Evolutionary conservation across 2,329 filamentous ascomycete species (phyloP).

Genomic region (Colletotrichum gigasporum): DNA sequence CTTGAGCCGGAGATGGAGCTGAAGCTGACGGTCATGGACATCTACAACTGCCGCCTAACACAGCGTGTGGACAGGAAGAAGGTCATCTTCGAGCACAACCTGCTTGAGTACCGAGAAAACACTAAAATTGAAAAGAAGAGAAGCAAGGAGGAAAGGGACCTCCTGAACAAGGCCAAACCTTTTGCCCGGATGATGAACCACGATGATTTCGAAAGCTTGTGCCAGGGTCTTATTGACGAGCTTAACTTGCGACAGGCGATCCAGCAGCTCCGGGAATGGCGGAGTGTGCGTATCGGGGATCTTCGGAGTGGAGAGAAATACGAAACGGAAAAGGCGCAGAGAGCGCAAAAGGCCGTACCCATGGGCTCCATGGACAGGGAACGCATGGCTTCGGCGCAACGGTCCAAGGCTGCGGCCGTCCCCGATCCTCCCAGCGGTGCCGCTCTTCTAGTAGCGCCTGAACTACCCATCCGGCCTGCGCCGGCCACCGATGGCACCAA

Average conservation of each 20-base stretch:
- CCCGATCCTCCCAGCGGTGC: constrained; percentile 80
- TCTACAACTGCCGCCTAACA: constrained; percentile 93
- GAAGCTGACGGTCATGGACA: constrained; percentile 97
- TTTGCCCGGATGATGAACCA: constrained; percentile 98
- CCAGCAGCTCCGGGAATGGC: constrained; percentile 91
- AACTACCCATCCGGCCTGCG: constrained; percentile 72
- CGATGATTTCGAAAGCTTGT: constrained; percentile 87
- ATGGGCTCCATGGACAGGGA: constrained; percentile 88
- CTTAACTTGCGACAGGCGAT: constrained; percentile 92
- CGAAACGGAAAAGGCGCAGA: constrained; percentile 83
- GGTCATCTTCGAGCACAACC: constrained; percentile 93
- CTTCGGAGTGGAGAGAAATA: constrained; percentile 90
- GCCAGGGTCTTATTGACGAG: constrained; percentile 87
- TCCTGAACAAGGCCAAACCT: constrained; percentile 93
- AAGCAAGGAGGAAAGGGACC: constrained; percentile 92
- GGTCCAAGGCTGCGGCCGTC: constrained; percentile 69
- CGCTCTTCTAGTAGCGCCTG: constrained; percentile 79
- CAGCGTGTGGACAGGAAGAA: constrained; percentile 94
- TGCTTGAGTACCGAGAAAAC: constrained; percentile 94
- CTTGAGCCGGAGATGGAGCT: constrained; percentile 96
- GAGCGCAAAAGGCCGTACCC: constrained; percentile 75
- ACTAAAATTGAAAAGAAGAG: constrained; percentile 90
- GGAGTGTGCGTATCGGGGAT: constrained; percentile 83
- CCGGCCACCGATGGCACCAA: constrained; percentile 42
- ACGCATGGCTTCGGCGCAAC: constrained; percentile 75